These are phyloP conservation scores for Lagerstroemia speciosa DNA, from an alignment of 345 rosid species.

Conservation along the genomic window DNA sequence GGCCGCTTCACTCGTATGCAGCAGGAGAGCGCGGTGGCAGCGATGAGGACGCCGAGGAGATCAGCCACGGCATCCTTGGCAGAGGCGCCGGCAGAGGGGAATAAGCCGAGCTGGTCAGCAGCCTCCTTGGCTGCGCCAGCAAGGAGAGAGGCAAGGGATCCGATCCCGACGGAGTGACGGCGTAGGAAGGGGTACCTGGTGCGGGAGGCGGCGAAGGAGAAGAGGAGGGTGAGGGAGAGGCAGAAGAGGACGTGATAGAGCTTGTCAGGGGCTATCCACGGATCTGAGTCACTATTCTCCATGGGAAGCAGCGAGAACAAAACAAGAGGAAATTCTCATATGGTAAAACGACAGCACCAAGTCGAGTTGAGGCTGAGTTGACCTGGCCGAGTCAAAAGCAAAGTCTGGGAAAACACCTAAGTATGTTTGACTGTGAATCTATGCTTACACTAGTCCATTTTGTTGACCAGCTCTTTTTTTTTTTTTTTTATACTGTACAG, in stretches of 20 bases:
- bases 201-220: slow-evolving; percentile 47
- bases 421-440: neutral
- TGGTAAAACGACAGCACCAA: neutral
- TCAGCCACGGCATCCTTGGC: slow-evolving; percentile 73
- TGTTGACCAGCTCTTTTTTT: slow-evolving; percentile 12
- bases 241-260: slow-evolving; percentile 80
- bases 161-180: slow-evolving; percentile 45
- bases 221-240: slow-evolving; percentile 47
- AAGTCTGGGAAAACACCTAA: neutral
- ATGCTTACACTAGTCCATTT: slow-evolving; percentile 64
- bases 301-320: neutral
- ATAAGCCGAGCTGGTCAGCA: slow-evolving; percentile 70
- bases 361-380: neutral
- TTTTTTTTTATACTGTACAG: no score
- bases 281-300: slow-evolving; percentile 32
- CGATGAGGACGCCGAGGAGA: slow-evolving; percentile 50
- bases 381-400: neutral
- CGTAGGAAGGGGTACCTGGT: slow-evolving; percentile 48
- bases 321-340: neutral
- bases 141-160: slow-evolving; percentile 60
- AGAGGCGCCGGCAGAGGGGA: slow-evolving; percentile 88
- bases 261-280: slow-evolving; percentile 85
- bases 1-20: slow-evolving; percentile 14
- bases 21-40: slow-evolving; percentile 35
- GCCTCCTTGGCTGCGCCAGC: slow-evolving; percentile 92